Percentiles rank a stretch among this genome's conserved stretches.
Conservation (phyloP, 352 stramenopile species). For the Phytopythium mirpurense region DNA sequence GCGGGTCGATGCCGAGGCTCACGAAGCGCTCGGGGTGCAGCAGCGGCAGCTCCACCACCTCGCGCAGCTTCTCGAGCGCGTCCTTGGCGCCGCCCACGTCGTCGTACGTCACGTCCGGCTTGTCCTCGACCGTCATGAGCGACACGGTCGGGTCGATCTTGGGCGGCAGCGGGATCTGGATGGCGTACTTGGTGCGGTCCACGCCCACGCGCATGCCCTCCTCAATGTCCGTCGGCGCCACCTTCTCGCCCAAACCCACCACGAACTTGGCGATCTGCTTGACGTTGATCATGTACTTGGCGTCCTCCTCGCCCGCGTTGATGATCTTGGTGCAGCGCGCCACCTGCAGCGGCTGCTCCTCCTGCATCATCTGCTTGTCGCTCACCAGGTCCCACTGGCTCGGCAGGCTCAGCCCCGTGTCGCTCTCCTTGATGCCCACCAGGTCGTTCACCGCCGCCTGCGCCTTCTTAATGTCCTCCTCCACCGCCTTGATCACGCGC, state of each 20-base stretch:
- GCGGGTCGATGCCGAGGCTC: slow-evolving; percentile 97
- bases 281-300: slow-evolving; percentile 99
- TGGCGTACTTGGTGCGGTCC: slow-evolving; percentile 99
- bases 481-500: slow-evolving; percentile 94
- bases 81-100: slow-evolving; percentile 97
- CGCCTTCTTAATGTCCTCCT: slow-evolving; percentile 99
- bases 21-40: slow-evolving; percentile 99
- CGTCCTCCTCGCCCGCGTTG: slow-evolving; percentile 90
- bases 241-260: slow-evolving; percentile 97
- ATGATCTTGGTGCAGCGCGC: slow-evolving; percentile 96
- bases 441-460: slow-evolving; percentile 91
- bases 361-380: slow-evolving; percentile 99
- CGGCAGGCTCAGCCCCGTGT: slow-evolving; percentile 97
- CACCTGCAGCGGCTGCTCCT: slow-evolving; percentile 97
- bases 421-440: slow-evolving; percentile 98
- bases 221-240: slow-evolving; percentile 99
- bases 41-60: slow-evolving; percentile 98
- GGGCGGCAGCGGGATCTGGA: slow-evolving; percentile 97
- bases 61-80: slow-evolving; percentile 94
- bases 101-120: slow-evolving; percentile 99
- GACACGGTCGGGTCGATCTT: slow-evolving; percentile 99
- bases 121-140: slow-evolving; percentile 99
- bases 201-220: slow-evolving; percentile 97
- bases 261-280: slow-evolving; percentile 99
- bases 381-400: slow-evolving; percentile 99